Conservation (phyloP, 305 asterid species). For the Coffea humblotiana region DNA sequence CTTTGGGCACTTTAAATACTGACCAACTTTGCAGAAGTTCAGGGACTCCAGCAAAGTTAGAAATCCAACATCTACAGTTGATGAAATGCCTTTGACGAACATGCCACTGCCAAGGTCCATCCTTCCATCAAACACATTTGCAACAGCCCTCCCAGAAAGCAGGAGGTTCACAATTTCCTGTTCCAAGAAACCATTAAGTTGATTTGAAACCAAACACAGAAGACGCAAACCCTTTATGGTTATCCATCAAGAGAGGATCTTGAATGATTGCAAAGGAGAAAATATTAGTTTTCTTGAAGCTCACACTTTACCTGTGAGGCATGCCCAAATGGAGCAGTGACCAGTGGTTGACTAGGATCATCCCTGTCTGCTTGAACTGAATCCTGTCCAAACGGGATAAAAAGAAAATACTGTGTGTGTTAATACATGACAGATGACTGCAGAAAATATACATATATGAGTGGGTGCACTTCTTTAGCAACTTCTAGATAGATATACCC, state of each 20-base stretch:
- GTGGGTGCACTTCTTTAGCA: not conserved
- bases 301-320: conserved; percentile 82
- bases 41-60: conserved; percentile 90
- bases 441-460: not conserved
- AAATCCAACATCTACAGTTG: conserved; percentile 85
- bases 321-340: conserved; percentile 98
- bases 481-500: not conserved
- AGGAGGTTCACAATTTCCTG: conserved; percentile 95
- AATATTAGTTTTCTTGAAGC: not conserved
- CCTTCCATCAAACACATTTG: conserved; percentile 84
- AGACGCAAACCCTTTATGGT: not conserved
- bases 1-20: conserved; percentile 71
- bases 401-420: not conserved
- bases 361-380: conserved; percentile 92
- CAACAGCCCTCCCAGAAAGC: conserved; percentile 85
- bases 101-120: conserved; percentile 94
- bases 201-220: not conserved
- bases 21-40: conserved; percentile 87
- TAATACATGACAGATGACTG: not conserved
- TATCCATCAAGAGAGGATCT: not conserved
- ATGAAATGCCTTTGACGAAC: conserved; percentile 86
- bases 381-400: conserved; percentile 37
- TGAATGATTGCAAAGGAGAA: conserved; percentile 4
- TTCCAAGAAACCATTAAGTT: conserved; percentile 18
- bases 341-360: conserved; percentile 88